phyloP scores from a whole-genome alignment of 257 asterid genomes.

The Solanum sparsipilum region DNA sequence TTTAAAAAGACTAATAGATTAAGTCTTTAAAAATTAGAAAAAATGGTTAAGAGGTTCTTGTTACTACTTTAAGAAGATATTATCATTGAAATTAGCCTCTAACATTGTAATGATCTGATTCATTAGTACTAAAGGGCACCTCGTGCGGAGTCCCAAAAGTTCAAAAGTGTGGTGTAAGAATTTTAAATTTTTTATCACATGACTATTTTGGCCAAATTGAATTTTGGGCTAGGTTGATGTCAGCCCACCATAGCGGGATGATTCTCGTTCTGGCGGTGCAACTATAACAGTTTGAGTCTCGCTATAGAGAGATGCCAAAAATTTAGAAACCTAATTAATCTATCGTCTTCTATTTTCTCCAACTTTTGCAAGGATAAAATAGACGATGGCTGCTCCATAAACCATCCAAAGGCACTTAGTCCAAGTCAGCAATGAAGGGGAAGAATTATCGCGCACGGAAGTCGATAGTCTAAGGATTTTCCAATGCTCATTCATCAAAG shows the following conservation, averaged over 20 bases:
- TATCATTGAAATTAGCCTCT: no score
- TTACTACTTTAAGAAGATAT: no score
- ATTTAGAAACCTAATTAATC: neutral
- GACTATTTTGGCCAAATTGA: no score
- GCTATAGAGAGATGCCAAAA: neutral
- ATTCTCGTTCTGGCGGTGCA: neutral
- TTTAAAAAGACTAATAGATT: no score
- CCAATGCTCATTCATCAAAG: neutral
- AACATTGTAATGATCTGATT: no score
- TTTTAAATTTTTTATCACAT: no score
- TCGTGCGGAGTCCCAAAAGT: no score
- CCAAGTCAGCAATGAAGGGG: neutral
- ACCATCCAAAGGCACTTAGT: neutral
- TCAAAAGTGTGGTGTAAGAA: no score
- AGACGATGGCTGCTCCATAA: neutral
- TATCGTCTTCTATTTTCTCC: neutral
- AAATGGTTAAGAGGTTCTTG: no score
- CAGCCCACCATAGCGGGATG: neutral
- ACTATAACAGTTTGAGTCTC: neutral
- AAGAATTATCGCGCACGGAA: neutral
- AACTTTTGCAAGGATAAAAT: neutral
- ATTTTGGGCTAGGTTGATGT: neutral
- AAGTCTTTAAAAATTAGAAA: no score
- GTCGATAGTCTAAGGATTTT: neutral
- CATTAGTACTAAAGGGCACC: no score